These are phyloP conservation scores for Amanita thiersii DNA, from an alignment of 768 basidiomycete genomes.

Conservation along the genomic window DNA sequence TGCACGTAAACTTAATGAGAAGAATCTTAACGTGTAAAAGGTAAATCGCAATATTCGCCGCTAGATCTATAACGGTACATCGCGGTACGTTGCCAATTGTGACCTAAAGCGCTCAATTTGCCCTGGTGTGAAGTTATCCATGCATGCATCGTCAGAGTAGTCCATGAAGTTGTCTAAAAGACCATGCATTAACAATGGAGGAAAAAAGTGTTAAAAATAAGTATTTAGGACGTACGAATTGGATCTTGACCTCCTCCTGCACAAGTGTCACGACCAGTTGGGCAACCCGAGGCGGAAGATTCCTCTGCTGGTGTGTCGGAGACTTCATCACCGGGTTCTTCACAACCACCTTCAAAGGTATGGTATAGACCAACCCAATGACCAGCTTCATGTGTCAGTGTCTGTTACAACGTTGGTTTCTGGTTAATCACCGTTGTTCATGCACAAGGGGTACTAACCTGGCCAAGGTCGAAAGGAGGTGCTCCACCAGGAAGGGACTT, in stretches of 20 bases:
- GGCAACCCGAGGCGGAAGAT: conserved; percentile 33
- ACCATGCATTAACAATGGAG: too few relatives aligned
- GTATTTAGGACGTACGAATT: too few relatives aligned
- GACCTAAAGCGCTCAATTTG: conserved; percentile 27
- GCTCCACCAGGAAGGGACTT: not conserved
- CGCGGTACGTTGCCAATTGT: not conserved
- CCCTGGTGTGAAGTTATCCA: conserved; percentile 35
- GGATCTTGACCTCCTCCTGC: conserved; percentile 31
- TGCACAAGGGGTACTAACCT: too few relatives aligned
- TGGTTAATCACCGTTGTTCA: too few relatives aligned
- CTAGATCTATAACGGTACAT: too few relatives aligned
- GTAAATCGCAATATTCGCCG: too few relatives aligned
- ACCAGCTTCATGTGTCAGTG: conserved; percentile 49
- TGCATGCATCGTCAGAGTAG: conserved; percentile 37
- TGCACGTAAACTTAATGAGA: too few relatives aligned
- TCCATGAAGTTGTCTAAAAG: conserved; percentile 43
- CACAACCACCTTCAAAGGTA: conserved; percentile 48
- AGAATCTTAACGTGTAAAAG: too few relatives aligned
- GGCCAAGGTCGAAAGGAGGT: not conserved
- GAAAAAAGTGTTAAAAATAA: too few relatives aligned
- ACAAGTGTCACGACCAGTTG: conserved; percentile 28
- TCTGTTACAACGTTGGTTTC: too few relatives aligned
- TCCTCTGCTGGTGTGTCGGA: conserved; percentile 40
- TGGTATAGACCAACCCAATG: conserved; percentile 57
- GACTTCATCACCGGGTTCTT: conserved; percentile 31